These are phyloP conservation scores for Pichia rugopelliculosa DNA, from an alignment of 805 yeast species.

Conservation along the genomic window DNA sequence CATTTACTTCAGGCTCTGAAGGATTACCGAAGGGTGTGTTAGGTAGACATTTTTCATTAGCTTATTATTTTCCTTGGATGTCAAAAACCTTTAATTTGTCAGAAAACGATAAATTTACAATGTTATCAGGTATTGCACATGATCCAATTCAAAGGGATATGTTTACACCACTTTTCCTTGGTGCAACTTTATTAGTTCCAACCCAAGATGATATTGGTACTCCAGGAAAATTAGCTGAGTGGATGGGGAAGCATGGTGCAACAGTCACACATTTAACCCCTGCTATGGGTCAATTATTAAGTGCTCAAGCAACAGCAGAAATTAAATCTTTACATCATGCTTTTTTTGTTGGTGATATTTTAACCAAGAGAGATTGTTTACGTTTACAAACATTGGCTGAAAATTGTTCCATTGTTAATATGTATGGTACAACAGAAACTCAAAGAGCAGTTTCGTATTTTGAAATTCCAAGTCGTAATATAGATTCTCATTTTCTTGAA, in stretches of 20 bases:
- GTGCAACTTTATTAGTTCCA: slow-evolving; percentile 90
- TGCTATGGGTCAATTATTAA: slow-evolving; percentile 96
- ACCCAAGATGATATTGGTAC: slow-evolving; percentile 98
- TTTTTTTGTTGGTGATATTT: slow-evolving; percentile 94
- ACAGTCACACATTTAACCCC: slow-evolving; percentile 98
- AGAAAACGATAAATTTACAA: slow-evolving; percentile 82
- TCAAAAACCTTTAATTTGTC: slow-evolving; percentile 71
- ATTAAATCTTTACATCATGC: slow-evolving; percentile 90
- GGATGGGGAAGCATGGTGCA: slow-evolving; percentile 91
- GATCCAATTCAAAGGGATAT: slow-evolving; percentile 99
- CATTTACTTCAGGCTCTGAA: slow-evolving; percentile 96
- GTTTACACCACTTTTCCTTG: slow-evolving; percentile 94
- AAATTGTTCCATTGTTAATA: slow-evolving; percentile 85
- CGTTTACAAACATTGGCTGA: slow-evolving; percentile 87
- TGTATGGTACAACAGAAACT: slow-evolving; percentile 99
- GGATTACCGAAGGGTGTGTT: slow-evolving; percentile 98
- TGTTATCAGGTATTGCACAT: slow-evolving; percentile 98
- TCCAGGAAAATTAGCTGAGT: slow-evolving; percentile 93
- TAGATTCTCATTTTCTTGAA: slow-evolving; percentile 67
- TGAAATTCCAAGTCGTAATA: slow-evolving; percentile 68
- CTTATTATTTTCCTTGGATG: slow-evolving; percentile 99
- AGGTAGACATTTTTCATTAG: slow-evolving; percentile 94
- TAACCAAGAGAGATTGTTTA: slow-evolving; percentile 94
- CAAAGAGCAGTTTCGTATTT: slow-evolving; percentile 96
- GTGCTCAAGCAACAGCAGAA: slow-evolving; percentile 89